These are phyloP conservation scores for Paramecium tetraurelia DNA, from an alignment of 73 alveolate genomes.

Conservation along the genomic window DNA sequence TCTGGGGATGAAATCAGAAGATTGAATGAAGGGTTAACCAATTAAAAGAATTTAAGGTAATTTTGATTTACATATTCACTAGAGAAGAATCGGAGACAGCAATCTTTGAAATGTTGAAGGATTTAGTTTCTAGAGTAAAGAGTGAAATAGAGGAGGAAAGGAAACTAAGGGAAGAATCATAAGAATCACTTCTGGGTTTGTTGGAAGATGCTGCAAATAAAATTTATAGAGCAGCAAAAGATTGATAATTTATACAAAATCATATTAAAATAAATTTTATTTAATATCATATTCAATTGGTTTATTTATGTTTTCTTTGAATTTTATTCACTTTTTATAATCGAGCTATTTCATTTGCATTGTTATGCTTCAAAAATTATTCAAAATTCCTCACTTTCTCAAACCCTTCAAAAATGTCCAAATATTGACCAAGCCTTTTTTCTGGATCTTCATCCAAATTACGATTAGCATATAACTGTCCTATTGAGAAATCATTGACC, in stretches of 20 bases:
- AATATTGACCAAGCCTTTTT: background rate
- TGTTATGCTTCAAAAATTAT: background rate
- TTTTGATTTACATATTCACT: background rate
- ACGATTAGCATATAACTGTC: background rate
- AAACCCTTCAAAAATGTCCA: background rate
- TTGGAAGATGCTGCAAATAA: slow-evolving; percentile 94
- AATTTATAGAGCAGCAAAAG: slow-evolving; percentile 66
- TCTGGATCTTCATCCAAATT: background rate
- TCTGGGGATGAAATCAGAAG: slow-evolving; percentile 63
- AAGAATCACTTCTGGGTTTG: slow-evolving; percentile 88
- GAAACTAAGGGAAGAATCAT: slow-evolving; percentile 91
- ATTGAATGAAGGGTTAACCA: slow-evolving; percentile 52
- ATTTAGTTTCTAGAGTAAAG: slow-evolving; percentile 85
- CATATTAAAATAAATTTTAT: background rate
- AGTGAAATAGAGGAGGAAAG: slow-evolving; percentile 88
- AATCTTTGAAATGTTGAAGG: slow-evolving; percentile 88
- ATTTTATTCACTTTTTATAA: background rate
- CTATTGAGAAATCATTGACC: background rate
- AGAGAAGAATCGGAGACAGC: slow-evolving; percentile 95
- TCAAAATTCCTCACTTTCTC: slow-evolving; percentile 1
- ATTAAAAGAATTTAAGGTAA: slow-evolving; percentile 36
- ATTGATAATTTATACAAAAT: slow-evolving; percentile 11
- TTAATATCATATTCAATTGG: too few relatives aligned
- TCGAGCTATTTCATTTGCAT: background rate
- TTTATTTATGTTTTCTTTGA: background rate